Percentiles rank a stretch among this genome's conserved stretches.
These are phyloP conservation scores for Xylaria sp. DNA, from an alignment of 2,329 filamentous ascomycete genomes.

Conservation along the genomic window DNA sequence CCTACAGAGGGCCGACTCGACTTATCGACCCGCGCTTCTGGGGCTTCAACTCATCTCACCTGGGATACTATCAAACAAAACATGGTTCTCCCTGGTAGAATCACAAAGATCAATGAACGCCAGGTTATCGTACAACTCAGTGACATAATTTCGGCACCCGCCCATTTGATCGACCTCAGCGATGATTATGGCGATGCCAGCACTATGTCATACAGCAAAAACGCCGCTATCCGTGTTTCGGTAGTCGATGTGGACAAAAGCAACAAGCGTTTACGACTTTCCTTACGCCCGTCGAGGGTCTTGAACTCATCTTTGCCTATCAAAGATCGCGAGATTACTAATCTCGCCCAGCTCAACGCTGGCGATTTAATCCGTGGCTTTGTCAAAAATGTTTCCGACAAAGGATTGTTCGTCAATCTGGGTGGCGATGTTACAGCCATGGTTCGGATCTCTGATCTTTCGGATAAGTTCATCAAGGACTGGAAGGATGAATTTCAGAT, in stretches of 20 bases:
- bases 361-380: constrained; percentile 91
- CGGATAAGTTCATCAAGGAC: constrained; percentile 90
- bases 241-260: constrained; percentile 80
- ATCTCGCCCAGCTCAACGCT: constrained; percentile 74
- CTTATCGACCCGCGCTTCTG: constrained; percentile 78
- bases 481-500: constrained; percentile 92
- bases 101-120: constrained; percentile 87
- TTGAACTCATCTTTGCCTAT: constrained; percentile 85
- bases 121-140: constrained; percentile 87
- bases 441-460: constrained; percentile 87
- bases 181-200: constrained; percentile 88
- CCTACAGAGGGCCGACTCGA: constrained; percentile 79
- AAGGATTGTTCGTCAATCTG: constrained; percentile 86
- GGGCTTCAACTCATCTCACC: constrained; percentile 66
- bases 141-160: constrained; percentile 79
- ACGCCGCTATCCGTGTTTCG: constrained; percentile 88
- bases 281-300: constrained; percentile 85
- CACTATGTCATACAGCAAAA: constrained; percentile 78
- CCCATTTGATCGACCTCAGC: constrained; percentile 83
- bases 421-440: constrained; percentile 84
- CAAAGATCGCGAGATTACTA: constrained; percentile 81
- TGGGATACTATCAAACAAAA: constrained; percentile 79
- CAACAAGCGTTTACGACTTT: constrained; percentile 87
- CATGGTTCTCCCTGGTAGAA: constrained; percentile 81
- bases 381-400: constrained; percentile 87